Percentiles rank a stretch among this genome's conserved stretches.
Evolutionary conservation across 2,329 filamentous ascomycete genomes (phyloP).

Genomic region (Rosellinia necatrix): DNA sequence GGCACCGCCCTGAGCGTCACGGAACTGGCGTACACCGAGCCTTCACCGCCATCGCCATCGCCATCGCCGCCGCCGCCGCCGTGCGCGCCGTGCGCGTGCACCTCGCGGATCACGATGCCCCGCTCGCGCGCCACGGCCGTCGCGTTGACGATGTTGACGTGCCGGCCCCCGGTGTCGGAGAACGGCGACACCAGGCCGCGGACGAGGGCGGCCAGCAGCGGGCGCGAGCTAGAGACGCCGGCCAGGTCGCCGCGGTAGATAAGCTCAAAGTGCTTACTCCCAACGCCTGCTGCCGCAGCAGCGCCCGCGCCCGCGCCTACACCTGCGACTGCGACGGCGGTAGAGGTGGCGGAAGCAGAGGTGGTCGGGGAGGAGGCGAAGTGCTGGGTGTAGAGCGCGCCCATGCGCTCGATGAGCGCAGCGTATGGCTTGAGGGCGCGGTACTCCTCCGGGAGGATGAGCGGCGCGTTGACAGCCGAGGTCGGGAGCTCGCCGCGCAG

Average conservation of each 20-base stretch:
- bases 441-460: constrained; percentile 82
- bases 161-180: constrained; percentile 65
- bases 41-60: constrained; percentile 53
- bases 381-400: constrained; percentile 78
- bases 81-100: constrained; percentile 54
- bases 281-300: constrained; percentile 49
- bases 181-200: constrained; percentile 76
- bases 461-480: constrained; percentile 77
- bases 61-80: constrained; percentile 51
- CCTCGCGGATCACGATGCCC: constrained; percentile 78
- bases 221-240: constrained; percentile 73
- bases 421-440: constrained; percentile 76
- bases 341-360: not conserved
- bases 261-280: constrained; percentile 74
- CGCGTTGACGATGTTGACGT: constrained; percentile 85
- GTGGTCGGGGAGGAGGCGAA: constrained; percentile 47
- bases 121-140: constrained; percentile 75
- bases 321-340: too few species aligned
- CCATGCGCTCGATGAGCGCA: constrained; percentile 77
- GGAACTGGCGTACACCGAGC: constrained; percentile 68
- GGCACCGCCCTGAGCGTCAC: constrained; percentile 67
- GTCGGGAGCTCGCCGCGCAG: constrained; percentile 74
- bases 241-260: constrained; percentile 78
- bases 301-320: too few species aligned
- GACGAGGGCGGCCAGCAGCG: constrained; percentile 77